Base-by-base conservation (phyloP, 1,139 yeast genomes). In the Kurtzmaniella quercitrusa region DNA sequence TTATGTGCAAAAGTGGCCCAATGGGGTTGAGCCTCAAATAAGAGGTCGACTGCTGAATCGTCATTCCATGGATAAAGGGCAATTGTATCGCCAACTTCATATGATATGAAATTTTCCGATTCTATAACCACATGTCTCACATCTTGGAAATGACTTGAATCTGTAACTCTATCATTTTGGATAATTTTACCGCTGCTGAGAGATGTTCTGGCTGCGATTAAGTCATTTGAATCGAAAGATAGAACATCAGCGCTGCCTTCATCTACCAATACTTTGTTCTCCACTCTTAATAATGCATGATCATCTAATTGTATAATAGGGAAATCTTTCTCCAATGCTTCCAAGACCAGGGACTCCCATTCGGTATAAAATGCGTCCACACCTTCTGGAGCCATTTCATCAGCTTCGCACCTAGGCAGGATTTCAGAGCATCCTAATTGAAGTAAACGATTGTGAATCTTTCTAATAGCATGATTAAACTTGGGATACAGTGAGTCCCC, bases 401-500 rank as follows among this genome's bases (percentile, higher is more conserved):
- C 98, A 15, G 95, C 91, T 54, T 91, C 98, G 36, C 93, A 87
- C 40, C 97, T 68, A 5, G 76, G 74, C 42, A 84, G 73, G 15
- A 88, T 63, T 53, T 85, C 95, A 0, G 52, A 51, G 4, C 94
- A 96, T 0, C 98, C 98, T 17, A 94, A 66, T 61, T 91, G 97
- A 21, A 70, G 54, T 34, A 93, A 58, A 46, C 99, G 71, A 9
- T 82, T 74, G 55, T 91, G 96, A 15, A 94, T 60, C 57, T 93
- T 91, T 47, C 84, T 77, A 32, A 86, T 78, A 11, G 96, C 96
- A 73, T 83, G 83, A 61, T 93, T 93, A 65, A 80, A 91, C 51
- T 84, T 78, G 3, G 95, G 85, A 57, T 93, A 93, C 1, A 95
- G 84, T 0, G 96, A 84, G 59, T 93, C 98, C n/a, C 99, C 99